Evolutionary conservation across 306 rosid genomes (phyloP), one percentile per base, ranked within the genome.

Genomic region (Prunus kanzakura): DNA sequence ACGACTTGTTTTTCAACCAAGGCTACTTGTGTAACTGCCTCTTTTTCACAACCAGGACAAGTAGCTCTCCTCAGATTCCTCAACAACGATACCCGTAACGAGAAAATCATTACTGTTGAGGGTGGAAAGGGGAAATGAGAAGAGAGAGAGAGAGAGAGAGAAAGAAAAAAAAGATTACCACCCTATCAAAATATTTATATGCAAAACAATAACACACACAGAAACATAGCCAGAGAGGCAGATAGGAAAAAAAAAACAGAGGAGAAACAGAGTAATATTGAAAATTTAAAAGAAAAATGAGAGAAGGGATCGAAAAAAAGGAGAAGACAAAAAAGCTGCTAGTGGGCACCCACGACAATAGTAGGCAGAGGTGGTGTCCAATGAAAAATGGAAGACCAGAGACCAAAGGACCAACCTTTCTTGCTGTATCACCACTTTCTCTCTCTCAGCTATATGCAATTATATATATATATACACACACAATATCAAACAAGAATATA

Each of bases 341-440:
- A 74, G 86, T 85, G 89, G 91, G 85, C 73, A 72, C 89, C 91
- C 91, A 85, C 91, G 76, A 74, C 82, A 77, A 86, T 69, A 70
- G 77, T 12, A 72, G 65, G 55, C 82, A 57, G 38, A 20, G 72
- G 11, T 30, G 66, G 3, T 77, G 82, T 73, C 87, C 79, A 85
- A 75, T 81, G 67, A 72, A 76, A 61, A 45, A 64, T 79, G 80
- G 74, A 76, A 71, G 57, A 69, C 75, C 80, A 74, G 69, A 47
- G 70, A 65, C 74, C 63, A 76, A 74, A 55, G 38, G 74, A 74
- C 82, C 69, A 76, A 64, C 70, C 55, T 52, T 73, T 46, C 30
- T 64, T 69, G 81, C 87, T 82, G 83, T 88, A 76, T 78, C 84
- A 82, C 66, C 78, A 47, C 76, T 82, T 78, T 69, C 82, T 72